Evolutionary conservation across 106 monocot genomes (phyloP).

Genomic region (Dactylorhiza incarnata): DNA sequence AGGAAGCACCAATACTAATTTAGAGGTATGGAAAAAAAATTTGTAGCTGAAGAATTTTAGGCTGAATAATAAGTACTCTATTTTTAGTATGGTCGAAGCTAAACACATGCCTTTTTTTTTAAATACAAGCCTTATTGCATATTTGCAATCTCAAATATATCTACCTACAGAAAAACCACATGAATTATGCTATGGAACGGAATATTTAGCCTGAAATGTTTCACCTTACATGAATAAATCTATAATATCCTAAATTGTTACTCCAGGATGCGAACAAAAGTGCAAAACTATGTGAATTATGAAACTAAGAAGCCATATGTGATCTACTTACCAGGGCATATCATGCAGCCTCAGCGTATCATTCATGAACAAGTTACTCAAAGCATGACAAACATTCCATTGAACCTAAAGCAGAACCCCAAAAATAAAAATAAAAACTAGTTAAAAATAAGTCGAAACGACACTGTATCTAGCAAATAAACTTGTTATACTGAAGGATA

Average conservation of each 20-base stretch:
- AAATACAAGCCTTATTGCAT: not conserved
- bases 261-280: not conserved
- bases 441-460: not conserved
- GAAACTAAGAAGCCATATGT: not conserved
- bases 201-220: not conserved
- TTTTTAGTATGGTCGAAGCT: not conserved
- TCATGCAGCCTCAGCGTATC: conserved; percentile 49
- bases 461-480: not conserved
- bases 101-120: not conserved
- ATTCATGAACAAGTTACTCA: conserved; percentile 94
- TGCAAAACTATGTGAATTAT: not conserved
- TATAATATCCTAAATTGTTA: not conserved
- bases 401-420: conserved; percentile 63
- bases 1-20: not conserved
- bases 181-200: not conserved
- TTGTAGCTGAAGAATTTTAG: not conserved
- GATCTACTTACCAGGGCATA: conserved; percentile 51
- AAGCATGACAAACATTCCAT: conserved; percentile 98
- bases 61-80: not conserved
- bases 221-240: not conserved
- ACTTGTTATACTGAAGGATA: not conserved
- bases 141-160: not conserved
- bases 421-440: not conserved
- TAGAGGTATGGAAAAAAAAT: not conserved
- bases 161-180: not conserved